These are phyloP conservation scores for Pseudogymnoascus sp. DNA, from an alignment of 2,329 filamentous ascomycete species.

Conservation along the genomic window DNA sequence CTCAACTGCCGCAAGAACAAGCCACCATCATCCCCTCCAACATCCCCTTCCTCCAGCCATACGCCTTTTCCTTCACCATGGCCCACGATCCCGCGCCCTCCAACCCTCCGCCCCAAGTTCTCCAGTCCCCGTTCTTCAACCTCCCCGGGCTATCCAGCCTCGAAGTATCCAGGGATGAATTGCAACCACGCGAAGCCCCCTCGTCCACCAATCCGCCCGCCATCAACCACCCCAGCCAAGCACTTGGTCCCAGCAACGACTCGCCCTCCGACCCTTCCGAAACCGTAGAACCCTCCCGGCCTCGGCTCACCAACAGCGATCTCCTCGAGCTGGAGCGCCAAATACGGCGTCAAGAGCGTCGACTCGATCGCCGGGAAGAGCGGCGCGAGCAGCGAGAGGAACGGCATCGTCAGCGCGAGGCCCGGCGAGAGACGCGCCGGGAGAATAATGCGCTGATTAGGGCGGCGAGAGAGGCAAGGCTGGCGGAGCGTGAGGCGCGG, in stretches of 20 bases:
- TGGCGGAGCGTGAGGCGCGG: neutral
- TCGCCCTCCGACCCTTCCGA: too few relatives aligned
- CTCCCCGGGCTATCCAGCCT: too few relatives aligned
- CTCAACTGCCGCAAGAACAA: neutral
- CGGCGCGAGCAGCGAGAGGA: neutral
- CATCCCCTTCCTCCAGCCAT: neutral
- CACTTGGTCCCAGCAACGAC: too few relatives aligned
- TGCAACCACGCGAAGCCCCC: too few relatives aligned
- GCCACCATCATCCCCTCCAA: neutral
- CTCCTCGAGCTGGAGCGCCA: neutral
- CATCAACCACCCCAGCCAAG: too few relatives aligned
- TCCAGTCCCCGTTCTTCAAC: neutral
- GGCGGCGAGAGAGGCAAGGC: too few relatives aligned
- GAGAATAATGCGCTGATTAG: too few relatives aligned
- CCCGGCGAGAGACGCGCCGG: neutral
- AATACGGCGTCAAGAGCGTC: neutral
- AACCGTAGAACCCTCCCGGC: too few relatives aligned
- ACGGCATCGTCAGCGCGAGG: neutral
- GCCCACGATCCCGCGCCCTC: neutral
- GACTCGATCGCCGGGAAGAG: neutral
- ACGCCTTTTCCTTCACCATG: neutral
- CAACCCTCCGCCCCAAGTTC: neutral
- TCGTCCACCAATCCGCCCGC: too few relatives aligned
- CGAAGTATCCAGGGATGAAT: too few relatives aligned
- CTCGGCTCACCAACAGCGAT: too few relatives aligned